Conservation (phyloP, 2,329 filamentous ascomycete species). For the Hypoxylon rubiginosum region DNA sequence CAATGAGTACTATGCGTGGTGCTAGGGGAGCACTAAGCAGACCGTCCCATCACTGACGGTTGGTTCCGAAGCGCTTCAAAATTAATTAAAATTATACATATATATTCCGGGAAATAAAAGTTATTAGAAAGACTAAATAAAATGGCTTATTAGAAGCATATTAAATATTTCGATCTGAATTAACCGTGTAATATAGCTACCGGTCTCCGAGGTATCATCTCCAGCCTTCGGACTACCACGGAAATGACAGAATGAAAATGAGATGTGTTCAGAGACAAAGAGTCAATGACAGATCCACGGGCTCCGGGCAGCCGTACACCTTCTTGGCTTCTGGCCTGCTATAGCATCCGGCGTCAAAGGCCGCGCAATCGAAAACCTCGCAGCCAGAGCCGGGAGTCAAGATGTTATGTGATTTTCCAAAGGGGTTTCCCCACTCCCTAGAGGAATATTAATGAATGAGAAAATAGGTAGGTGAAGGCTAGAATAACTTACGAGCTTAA, state of each 20-base stretch:
- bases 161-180: too few species aligned
- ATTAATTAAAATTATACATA: too few species aligned
- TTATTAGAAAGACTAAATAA: too few species aligned
- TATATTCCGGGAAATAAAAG: too few species aligned
- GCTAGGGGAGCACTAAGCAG: neutral
- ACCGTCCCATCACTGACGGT: too few species aligned
- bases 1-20: constrained; percentile 40
- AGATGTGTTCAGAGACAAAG: too few species aligned
- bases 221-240: too few species aligned
- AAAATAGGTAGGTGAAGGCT: neutral
- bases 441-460: constrained; percentile 14
- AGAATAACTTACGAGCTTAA: constrained; percentile 53
- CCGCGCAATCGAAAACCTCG: constrained; percentile 55
- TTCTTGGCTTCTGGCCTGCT: constrained; percentile 56
- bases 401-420: constrained; percentile 53
- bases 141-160: too few species aligned
- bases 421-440: constrained; percentile 58
- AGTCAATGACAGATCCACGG: constrained; percentile 50
- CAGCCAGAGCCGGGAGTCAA: constrained; percentile 56
- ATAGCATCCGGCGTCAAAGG: constrained; percentile 56
- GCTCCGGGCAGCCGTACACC: constrained; percentile 58
- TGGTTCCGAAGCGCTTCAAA: too few species aligned
- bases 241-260: too few species aligned
- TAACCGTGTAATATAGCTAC: too few species aligned
- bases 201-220: too few species aligned